Evolutionary conservation across 2,329 filamentous ascomycete genomes (phyloP), one percentile per base, ranked within the genome.

Genomic region (Phoma herbarum): DNA sequence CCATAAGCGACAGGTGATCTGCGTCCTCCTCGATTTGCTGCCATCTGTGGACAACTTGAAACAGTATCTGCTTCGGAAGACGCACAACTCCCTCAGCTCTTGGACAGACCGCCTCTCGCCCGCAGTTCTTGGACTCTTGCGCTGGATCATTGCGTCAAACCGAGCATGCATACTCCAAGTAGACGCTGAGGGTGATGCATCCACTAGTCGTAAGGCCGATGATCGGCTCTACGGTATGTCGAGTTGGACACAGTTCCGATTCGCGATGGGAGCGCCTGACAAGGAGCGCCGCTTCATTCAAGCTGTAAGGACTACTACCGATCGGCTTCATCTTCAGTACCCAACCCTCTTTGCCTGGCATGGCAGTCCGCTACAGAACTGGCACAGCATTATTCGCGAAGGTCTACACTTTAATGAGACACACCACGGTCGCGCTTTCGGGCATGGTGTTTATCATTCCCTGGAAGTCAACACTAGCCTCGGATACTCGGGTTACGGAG

Each of bases 61-160:
- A 28, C 59, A 72, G 0, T 87, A 81, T 58, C 76, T 88, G 12
- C 65, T 74, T 5, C 73, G 75, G 12, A 74, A 76, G 23, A 80
- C 79, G 69, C 72, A 71, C 37, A 72, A 71, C 9, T 44, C 69
- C 14, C 68, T 83, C n/a, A 75, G 71, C 55, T 64, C 73, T 12
- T 90, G 88, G 88, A 75, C 78, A 63, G 80, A 85, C 22, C 78
- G 83, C 18, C 82, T 97, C 10, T 85, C 88, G 0, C 84, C 86
- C 2, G 84, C 90, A 7, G 85, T 88, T 0, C 77, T 91, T 3
- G 85, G 87, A 20, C 76, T 96, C 0, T 79, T 97, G 20, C 85
- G 91, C 50, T 97, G 93, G 93, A 91, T 97, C 60, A 86, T 97
- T 57, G 91, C 93, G 0, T 96, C 93, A 0, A 97, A 97, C 68